Percentiles rank a stretch among this genome's conserved stretches.
Conservation (phyloP, 129 eudicot genomes). For the Centrapalus pauciflorus region DNA sequence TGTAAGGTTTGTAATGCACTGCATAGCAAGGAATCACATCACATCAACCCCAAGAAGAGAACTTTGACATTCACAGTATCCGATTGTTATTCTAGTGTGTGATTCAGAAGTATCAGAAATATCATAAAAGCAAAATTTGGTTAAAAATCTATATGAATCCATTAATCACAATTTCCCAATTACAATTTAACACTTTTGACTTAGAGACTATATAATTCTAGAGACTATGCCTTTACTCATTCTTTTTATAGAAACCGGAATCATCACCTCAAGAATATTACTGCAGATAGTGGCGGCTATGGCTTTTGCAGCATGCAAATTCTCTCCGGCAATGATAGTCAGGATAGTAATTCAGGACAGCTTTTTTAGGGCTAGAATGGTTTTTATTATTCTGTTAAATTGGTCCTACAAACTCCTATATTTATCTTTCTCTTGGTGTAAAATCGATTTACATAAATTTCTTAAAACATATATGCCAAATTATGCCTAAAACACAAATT, state of each 20-base stretch:
- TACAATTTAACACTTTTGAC: constrained; percentile 11
- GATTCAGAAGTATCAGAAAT: neutral
- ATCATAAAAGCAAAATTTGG: neutral
- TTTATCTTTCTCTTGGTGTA: too few species aligned
- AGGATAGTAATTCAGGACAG: constrained; percentile 90
- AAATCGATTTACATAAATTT: too few species aligned
- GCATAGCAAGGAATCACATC: neutral
- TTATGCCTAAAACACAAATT: too few species aligned
- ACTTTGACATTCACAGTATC: neutral
- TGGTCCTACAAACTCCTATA: too few species aligned
- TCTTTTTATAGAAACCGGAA: constrained; percentile 26
- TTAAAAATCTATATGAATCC: neutral
- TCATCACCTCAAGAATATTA: constrained; percentile 83
- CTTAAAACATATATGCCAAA: too few species aligned
- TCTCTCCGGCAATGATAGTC: constrained; percentile 97
- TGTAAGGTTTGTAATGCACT: neutral
- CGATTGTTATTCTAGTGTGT: neutral
- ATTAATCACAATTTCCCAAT: neutral
- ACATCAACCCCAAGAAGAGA: constrained; percentile 1
- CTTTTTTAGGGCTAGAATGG: too few species aligned
- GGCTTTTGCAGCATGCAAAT: constrained; percentile 78
- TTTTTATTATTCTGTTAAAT: too few species aligned
- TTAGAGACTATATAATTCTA: constrained; percentile 7
- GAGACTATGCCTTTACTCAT: neutral
- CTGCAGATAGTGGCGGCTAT: constrained; percentile 68